phyloP scores from a whole-genome alignment of 305 asterid genomes.

The Lippia alba region DNA sequence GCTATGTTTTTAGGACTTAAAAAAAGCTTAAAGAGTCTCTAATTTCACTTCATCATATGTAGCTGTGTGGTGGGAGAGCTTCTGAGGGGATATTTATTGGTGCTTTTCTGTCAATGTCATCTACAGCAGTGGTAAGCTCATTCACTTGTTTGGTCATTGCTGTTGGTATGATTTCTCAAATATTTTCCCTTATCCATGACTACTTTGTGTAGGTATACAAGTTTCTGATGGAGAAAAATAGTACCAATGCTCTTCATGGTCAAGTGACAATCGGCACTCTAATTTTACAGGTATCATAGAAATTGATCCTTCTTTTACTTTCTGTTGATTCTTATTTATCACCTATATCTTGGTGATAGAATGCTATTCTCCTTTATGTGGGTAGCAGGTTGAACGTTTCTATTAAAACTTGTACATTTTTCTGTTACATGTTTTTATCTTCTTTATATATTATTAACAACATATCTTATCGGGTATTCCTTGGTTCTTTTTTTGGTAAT shows the following conservation, averaged over 20 bases:
- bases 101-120: slow-evolving; percentile 97
- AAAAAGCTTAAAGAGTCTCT: slow-evolving; percentile 21
- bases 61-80: slow-evolving; percentile 96
- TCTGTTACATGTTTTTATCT: slow-evolving; percentile 17
- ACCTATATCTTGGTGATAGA: slow-evolving; percentile 9
- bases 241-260: slow-evolving; percentile 91
- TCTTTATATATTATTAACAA: neutral
- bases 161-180: slow-evolving; percentile 17
- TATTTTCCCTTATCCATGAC: slow-evolving; percentile 22
- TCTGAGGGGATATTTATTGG: slow-evolving; percentile 98
- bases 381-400: slow-evolving; percentile 21
- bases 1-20: slow-evolving; percentile 17
- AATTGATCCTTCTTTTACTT: slow-evolving; percentile 25
- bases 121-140: slow-evolving; percentile 93
- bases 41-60: slow-evolving; percentile 42
- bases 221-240: slow-evolving; percentile 91
- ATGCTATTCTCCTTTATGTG: slow-evolving; percentile 6
- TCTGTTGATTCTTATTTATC: slow-evolving; percentile 10
- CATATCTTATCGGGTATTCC: slow-evolving; percentile 22
- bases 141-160: slow-evolving; percentile 26
- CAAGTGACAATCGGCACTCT: slow-evolving; percentile 98
- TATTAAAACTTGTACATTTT: neutral
- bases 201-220: slow-evolving; percentile 71
- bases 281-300: slow-evolving; percentile 79
- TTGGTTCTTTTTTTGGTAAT: neutral